Conservation (phyloP, 192 early-diverging fungal species). For the Haplosporangium gracile region DNA sequence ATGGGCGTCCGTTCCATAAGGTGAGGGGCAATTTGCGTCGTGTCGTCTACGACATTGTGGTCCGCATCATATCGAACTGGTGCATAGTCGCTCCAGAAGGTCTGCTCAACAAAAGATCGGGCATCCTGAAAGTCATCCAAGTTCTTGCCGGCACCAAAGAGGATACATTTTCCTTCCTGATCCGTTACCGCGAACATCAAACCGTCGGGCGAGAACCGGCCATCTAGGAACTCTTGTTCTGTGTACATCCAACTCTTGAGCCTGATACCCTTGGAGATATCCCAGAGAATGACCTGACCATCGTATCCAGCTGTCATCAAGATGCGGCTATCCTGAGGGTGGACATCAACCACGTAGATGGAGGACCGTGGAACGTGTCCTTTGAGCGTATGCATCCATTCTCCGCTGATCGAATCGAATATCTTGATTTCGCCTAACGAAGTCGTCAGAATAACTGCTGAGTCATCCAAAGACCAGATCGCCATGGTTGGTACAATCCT, state of each 20-base stretch:
- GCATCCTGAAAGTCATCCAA: conserved; percentile 61
- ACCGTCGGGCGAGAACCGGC: conserved; percentile 83
- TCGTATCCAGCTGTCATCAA: conserved; percentile 88
- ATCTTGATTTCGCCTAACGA: conserved; percentile 77
- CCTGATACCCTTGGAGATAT: conserved; percentile 69
- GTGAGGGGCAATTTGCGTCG: conserved; percentile 79
- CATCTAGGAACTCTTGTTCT: conserved; percentile 74
- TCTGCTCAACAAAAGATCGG: conserved; percentile 75
- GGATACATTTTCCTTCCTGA: conserved; percentile 74
- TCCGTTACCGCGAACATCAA: conserved; percentile 79
- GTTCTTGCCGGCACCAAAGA: conserved; percentile 76
- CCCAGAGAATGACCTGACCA: conserved; percentile 86
- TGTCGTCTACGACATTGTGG: conserved; percentile 77
- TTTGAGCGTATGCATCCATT: conserved; percentile 62
- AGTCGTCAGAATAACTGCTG: conserved; percentile 73
- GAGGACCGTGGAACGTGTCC: conserved; percentile 69
- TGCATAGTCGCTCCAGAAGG: conserved; percentile 82
- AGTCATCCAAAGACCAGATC: conserved; percentile 80
- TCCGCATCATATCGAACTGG: conserved; percentile 75
- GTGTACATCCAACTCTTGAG: conserved; percentile 66
- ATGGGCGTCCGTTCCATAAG: conserved; percentile 69
- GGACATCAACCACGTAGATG: conserved; percentile 80
- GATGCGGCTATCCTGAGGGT: conserved; percentile 79
- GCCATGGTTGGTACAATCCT: conserved; percentile 64
- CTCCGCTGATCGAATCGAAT: conserved; percentile 75